phyloP scores from a whole-genome alignment of 768 basidiomycete species.

The Xerocomellus amylosporus region DNA sequence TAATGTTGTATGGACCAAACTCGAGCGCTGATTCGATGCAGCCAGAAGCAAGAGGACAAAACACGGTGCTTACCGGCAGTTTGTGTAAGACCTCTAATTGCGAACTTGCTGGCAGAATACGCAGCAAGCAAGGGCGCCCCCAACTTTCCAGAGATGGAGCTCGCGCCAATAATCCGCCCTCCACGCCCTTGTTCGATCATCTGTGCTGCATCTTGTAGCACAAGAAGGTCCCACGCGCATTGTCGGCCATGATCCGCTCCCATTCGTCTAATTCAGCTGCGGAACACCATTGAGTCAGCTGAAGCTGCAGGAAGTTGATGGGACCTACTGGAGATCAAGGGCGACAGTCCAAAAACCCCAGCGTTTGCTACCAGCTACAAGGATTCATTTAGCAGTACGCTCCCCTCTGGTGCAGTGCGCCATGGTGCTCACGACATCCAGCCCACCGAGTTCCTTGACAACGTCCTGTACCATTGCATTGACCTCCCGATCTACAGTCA shows the following conservation, averaged over 20 bases:
- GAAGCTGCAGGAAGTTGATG: background rate
- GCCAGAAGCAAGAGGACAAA: background rate
- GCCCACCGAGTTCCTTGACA: slow-evolving; percentile 34
- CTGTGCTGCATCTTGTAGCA: slow-evolving; percentile 41
- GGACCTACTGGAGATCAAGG: background rate
- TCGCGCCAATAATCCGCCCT: slow-evolving; percentile 38
- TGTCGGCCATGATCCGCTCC: slow-evolving; percentile 41
- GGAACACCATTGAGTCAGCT: background rate
- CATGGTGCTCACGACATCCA: slow-evolving; percentile 42
- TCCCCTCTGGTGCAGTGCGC: background rate
- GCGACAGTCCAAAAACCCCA: background rate
- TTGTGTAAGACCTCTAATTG: slow-evolving; percentile 40
- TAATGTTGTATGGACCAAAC: slow-evolving; percentile 32
- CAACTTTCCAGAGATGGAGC: slow-evolving; percentile 23
- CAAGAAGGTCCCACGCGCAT: slow-evolving; percentile 35
- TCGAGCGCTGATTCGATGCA: slow-evolving; percentile 19
- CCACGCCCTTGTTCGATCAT: slow-evolving; percentile 41
- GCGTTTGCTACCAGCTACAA: slow-evolving; percentile 20
- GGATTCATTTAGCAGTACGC: background rate
- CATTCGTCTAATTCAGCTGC: slow-evolving; percentile 35
- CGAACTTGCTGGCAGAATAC: slow-evolving; percentile 32
- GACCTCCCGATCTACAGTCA: slow-evolving; percentile 41
- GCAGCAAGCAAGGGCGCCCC: slow-evolving; percentile 13
- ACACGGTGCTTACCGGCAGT: slow-evolving; percentile 27
- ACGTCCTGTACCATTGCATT: slow-evolving; percentile 36